Base-by-base conservation (phyloP, 139 green algal species). In the Chlamydomonas applanata region DNA sequence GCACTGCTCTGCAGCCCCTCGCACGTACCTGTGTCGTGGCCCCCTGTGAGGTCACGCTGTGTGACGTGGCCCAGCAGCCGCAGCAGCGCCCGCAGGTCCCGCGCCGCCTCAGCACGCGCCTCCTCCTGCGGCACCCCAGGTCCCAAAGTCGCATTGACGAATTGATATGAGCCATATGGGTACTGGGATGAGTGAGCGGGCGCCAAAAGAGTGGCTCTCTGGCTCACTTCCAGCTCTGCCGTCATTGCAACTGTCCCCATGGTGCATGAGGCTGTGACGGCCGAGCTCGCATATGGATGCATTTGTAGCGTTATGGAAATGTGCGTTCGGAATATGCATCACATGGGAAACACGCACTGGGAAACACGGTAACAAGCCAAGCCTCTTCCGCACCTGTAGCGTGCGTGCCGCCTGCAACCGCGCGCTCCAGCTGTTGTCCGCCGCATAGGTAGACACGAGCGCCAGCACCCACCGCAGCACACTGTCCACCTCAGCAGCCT, bases 31-130 rank as follows among this genome's bases (percentile, higher is more conserved):
- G 40, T 49, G 40, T 49, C 40, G 40, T 49, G 40, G 7, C 11
- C 7, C 40, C 20, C 66, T n/a, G 49, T 14, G 32, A 62, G 59
- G 40, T 90, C 88, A 0, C 82, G 81, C 52, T 93, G 82, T 0
- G 80, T 95, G 27, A 97, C 72, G 69, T 93, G 82, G 46, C 82
- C 90, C 22, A 98, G 83, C 66, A 98, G 85, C 77, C 81, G 77
- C 25, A 98, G 83, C 45, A 98, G 83, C 11, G 94, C 92, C 0
- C 85, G 62, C 34, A 97, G 71, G 66, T 96, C 90, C 7, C 83
- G 83, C 63, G 86, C 91, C 32, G 76, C 75, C 68, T 93, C 89
- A 25, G 65, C 33, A 44, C 82, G 45, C 4, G 60, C 71, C 9
- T 84, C 80, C 0, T 77, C 77, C 5, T 67, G 56, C 29, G 87